Evolutionary conservation across 306 rosid species (phyloP), one percentile per base, ranked within the genome.

Genomic region (Arachis hypogaea): DNA sequence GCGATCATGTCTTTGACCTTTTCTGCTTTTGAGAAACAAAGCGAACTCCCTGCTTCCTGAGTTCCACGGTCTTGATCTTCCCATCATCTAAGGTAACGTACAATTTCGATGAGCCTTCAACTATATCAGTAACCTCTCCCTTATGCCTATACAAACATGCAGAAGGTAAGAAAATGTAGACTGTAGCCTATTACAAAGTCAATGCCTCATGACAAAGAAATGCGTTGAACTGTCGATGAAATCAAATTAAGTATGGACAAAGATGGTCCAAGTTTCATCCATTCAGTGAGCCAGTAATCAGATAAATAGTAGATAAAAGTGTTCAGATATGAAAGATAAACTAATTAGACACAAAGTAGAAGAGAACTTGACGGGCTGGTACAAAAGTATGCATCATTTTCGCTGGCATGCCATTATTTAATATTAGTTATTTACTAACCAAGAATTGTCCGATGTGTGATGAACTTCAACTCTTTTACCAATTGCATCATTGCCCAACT

Each of bases 381-480:
- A 29, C 66, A n/a, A 4, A 46, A 11, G 29, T n/a, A 42, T 59
- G 14, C 63, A 61, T 55, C 28, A 41, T 12, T 49, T 66, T 51
- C 14, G 41, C 44, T 44, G 6, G 61, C 11, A 28, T 42, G 62
- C 11, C 11, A 41, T 47, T 40, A 40, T 9, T 3, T 28, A 51
- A 11, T 58, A 7, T 4, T 43, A 55, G 63, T 54, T 41, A 74
- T 69, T 74, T 41, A 86, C 90, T 82, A 63, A 95, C 99, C 99
- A 95, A 55, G 96, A 90, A 67, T 87, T 87, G 77, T 92, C 98
- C 0, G 96, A 83, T 77, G 85, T 70, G 62, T 92, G 96, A 74
- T 92, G 96, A 83, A 92, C 93, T 90, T 95, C 98, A 80, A 95
- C 98, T 78, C 95, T 88, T 89, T 95, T 95, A 80, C 99, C 99